Base-by-base conservation (phyloP, 345 rosid genomes). In the Gossypium rotundifolium region DNA sequence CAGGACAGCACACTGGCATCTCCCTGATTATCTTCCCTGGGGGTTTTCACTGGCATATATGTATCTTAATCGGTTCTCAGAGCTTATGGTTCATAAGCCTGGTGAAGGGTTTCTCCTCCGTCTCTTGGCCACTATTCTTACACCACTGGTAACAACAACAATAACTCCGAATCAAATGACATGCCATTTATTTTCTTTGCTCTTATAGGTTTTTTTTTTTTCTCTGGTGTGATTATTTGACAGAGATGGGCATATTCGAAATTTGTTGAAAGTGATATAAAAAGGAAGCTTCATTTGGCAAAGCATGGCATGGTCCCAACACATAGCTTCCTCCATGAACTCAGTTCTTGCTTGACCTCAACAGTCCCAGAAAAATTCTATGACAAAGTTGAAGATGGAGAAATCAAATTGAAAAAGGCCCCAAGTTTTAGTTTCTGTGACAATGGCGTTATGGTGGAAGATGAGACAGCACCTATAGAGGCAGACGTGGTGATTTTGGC, bases 81-180 rank as follows among this genome's bases (percentile, higher is more conserved):
- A 87, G 83, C 86, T 85, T 20, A 46, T 81, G 40, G 64, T 85
- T 76, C 91, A 79, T 65, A 87, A 87, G 51, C 91, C 88, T 14
- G 81, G 87, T 17, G 85, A 87, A 67, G 79, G 87, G 16, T 23
- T 81, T 54, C 65, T 87, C 0, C 74, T 27, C 18, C 63, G 76
- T 44, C 61, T 82, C 11, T 65, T 81, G 48, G 85, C 88, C 22
- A 74, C 82, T 7, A 7, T 81, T 65, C 85, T 84, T 42, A 42
- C 86, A 2, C 91, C 88, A 10, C 25, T 64, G 69, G 69, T 64
- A 40, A 53, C 9, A 16, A 33, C 40, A 33, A 1, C 40, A 16
- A 53, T 17, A 52, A 52, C n/a, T 17, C 18, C 3, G 20, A 55
- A 55, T 55, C 60, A 54, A 7, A 54, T 54, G 58, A 8, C 23